phyloP scores from a whole-genome alignment of 2,329 filamentous ascomycete genomes.

The Penicillium sp. region DNA sequence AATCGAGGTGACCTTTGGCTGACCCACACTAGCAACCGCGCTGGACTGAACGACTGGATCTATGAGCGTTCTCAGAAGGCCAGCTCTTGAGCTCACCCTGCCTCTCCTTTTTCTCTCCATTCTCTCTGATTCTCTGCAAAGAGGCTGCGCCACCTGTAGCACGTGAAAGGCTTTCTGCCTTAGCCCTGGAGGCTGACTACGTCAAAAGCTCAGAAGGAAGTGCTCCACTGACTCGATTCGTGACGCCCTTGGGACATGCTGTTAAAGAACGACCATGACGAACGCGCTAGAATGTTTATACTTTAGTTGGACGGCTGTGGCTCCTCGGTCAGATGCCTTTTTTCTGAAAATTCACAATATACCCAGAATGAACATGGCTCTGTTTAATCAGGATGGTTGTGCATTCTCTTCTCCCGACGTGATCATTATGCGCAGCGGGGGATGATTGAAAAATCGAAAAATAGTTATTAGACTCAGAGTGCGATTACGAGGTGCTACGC shows the following conservation, averaged over 20 bases:
- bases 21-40: slow-evolving; percentile 58
- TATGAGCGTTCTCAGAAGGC: slow-evolving; percentile 65
- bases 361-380: slow-evolving; percentile 15
- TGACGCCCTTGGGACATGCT: background rate
- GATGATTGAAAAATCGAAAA: too few species aligned
- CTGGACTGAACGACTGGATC: slow-evolving; percentile 93
- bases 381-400: background rate
- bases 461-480: too few species aligned
- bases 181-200: background rate
- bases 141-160: slow-evolving; percentile 16
- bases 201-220: background rate
- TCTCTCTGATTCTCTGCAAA: slow-evolving; percentile 6
- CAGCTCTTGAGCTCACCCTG: slow-evolving; percentile 17
- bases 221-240: background rate
- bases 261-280: slow-evolving; percentile 4
- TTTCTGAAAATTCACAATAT: slow-evolving; percentile 8
- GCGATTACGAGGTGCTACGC: too few species aligned
- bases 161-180: slow-evolving; percentile 6
- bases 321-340: background rate
- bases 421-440: background rate
- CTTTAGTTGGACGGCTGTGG: slow-evolving; percentile 3
- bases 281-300: slow-evolving; percentile 4
- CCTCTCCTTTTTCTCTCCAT: slow-evolving; percentile 3
- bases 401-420: background rate
- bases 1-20: background rate